phyloP scores from a whole-genome alignment of 225 moss, liverwort and hornwort genomes.

The Asterella californica region DNA sequence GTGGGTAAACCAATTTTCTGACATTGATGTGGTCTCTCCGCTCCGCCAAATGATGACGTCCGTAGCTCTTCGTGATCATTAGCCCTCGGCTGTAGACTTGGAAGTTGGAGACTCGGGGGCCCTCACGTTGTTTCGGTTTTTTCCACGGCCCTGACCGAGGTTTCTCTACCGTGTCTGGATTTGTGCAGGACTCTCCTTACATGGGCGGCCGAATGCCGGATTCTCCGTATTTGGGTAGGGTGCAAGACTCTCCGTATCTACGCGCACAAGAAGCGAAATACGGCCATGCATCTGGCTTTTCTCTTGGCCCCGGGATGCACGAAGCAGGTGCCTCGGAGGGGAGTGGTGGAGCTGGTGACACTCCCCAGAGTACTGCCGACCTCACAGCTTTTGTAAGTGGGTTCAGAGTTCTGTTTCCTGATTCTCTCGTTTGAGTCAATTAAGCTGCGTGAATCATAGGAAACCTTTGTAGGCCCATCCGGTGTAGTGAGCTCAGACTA shows the following conservation, averaged over 20 bases:
- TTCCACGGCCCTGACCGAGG: background rate
- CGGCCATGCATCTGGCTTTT: slow-evolving; percentile 36
- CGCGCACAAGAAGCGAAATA: slow-evolving; percentile 38
- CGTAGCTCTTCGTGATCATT: background rate
- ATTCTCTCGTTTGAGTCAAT: background rate
- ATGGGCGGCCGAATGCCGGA: slow-evolving; percentile 27
- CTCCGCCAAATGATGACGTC: background rate
- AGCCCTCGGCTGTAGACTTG: background rate
- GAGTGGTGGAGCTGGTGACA: slow-evolving; percentile 20
- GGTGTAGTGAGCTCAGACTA: background rate
- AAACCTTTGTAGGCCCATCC: background rate
- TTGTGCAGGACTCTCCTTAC: slow-evolving; percentile 17
- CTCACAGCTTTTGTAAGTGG: slow-evolving; percentile 53
- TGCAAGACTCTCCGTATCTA: slow-evolving; percentile 36
- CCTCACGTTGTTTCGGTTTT: background rate
- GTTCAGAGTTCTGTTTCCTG: background rate
- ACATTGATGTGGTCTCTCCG: background rate
- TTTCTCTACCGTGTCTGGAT: background rate
- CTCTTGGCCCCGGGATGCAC: slow-evolving; percentile 42
- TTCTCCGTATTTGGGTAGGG: slow-evolving; percentile 35
- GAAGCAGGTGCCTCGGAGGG: slow-evolving; percentile 29
- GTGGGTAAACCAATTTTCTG: background rate
- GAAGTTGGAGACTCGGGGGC: background rate
- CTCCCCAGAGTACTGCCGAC: slow-evolving; percentile 43
- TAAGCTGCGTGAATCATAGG: background rate